phyloP scores from a whole-genome alignment of 371 early-diverging fungal species.

The Apophysomyces variabilis region DNA sequence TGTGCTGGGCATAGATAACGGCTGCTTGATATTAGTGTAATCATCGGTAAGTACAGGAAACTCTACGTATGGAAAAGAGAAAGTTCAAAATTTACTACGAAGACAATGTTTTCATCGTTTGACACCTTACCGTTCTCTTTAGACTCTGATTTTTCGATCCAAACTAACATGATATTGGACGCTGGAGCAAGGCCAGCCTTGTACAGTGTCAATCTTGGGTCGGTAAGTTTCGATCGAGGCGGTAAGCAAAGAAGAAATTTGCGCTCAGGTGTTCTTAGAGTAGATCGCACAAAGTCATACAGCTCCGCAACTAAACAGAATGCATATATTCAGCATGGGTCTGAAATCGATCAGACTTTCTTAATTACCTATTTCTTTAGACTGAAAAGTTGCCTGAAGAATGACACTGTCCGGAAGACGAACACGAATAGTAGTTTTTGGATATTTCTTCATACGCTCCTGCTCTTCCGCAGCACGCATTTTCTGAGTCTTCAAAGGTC shows the following conservation, averaged over 20 bases:
- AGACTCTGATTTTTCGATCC: slow-evolving; percentile 35
- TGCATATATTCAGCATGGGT: neutral
- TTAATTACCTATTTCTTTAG: slow-evolving; percentile 46
- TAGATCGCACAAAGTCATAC: slow-evolving; percentile 44
- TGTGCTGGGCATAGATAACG: slow-evolving; percentile 23
- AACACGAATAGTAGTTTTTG: slow-evolving; percentile 52
- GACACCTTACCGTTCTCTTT: slow-evolving; percentile 27
- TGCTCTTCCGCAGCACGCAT: slow-evolving; percentile 49
- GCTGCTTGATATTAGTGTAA: slow-evolving; percentile 39
- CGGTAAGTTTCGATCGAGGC: slow-evolving; percentile 47
- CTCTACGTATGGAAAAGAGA: slow-evolving; percentile 9
- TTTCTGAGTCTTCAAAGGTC: slow-evolving; percentile 55
- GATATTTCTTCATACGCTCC: slow-evolving; percentile 50
- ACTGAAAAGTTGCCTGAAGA: slow-evolving; percentile 47
- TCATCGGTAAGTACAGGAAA: slow-evolving; percentile 24
- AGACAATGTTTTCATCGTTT: slow-evolving; percentile 15
- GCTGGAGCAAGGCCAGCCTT: slow-evolving; percentile 55
- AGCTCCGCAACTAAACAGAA: slow-evolving; percentile 38
- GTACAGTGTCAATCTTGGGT: slow-evolving; percentile 39
- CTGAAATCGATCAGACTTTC: neutral
- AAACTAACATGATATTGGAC: slow-evolving; percentile 51
- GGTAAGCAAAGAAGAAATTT: slow-evolving; percentile 52
- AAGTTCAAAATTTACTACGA: neutral
- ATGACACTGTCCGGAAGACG: slow-evolving; percentile 49
- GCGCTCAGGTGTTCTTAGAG: slow-evolving; percentile 46